phyloP scores from a whole-genome alignment of 768 basidiomycete genomes.

The Pulveroboletus sp. region DNA sequence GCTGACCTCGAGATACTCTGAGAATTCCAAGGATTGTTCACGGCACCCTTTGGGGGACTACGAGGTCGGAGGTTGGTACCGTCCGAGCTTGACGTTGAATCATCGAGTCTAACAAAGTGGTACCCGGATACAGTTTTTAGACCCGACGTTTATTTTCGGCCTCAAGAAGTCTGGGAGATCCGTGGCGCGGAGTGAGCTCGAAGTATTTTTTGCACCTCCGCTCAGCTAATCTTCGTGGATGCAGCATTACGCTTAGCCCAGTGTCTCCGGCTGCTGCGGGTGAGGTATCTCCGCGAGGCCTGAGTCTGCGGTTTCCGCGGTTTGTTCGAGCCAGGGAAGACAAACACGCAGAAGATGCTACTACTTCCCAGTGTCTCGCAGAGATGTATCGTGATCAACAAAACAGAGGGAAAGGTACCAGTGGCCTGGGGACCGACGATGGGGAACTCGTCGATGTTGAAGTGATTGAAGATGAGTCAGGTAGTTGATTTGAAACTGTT shows the following conservation, averaged over 20 bases:
- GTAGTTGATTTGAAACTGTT: constrained; percentile 7
- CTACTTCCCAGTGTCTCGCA: constrained; percentile 64
- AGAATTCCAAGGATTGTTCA: constrained; percentile 53
- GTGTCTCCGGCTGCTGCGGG: constrained; percentile 47
- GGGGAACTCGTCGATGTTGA: constrained; percentile 60
- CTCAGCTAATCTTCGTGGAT: constrained; percentile 9
- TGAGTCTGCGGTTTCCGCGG: constrained; percentile 85
- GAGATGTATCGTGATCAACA: constrained; percentile 67
- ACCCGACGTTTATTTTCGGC: constrained; percentile 67
- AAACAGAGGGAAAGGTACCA: constrained; percentile 28
- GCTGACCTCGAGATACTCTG: constrained; percentile 60
- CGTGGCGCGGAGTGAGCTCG: constrained; percentile 61
- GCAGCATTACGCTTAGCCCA: constrained; percentile 77
- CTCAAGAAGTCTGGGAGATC: constrained; percentile 86
- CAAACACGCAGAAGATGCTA: constrained; percentile 69
- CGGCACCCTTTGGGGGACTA: constrained; percentile 52
- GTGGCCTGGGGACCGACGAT: constrained; percentile 51
- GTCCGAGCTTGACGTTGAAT: background rate
- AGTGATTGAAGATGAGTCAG: constrained; percentile 29
- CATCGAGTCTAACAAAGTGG: background rate
- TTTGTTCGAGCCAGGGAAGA: constrained; percentile 75
- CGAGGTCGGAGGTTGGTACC: constrained; percentile 55
- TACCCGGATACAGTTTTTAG: constrained; percentile 42
- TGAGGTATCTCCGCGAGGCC: too few species aligned
- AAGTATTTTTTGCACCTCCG: background rate